Evolutionary conservation across 2,329 filamentous ascomycete species (phyloP), one percentile per base, ranked within the genome.

Genomic region (Alternaria brassicae): DNA sequence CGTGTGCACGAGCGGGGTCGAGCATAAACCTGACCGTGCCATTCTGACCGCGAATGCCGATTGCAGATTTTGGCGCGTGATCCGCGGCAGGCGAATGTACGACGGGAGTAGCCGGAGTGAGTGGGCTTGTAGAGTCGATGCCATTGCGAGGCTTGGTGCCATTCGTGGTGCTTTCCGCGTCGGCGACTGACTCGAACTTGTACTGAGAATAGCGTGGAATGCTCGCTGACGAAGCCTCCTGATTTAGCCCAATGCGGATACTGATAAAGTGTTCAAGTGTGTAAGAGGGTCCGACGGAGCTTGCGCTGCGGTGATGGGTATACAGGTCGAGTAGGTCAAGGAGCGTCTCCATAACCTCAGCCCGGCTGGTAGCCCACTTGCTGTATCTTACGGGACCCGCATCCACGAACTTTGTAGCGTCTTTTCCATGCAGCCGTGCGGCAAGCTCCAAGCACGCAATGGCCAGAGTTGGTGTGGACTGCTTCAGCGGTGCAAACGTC

Each of bases 251-350:
- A 63, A 98, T 97, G 74, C 95, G 92, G 68, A 96, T 88, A 64
- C 90, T 87, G 72, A 98, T 91, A 75, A 97, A 94, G 53, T 85
- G 85, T 67, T 94, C 89, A 41, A 94, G 83, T 45, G 89, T 86
- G 77, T 92, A 90, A 47, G 86, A 81, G 15, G 85, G 82, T 6
- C 93, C 93, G 19, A 97, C 82, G 50, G 89, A 87, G 32, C 93
- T 97, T 51, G 85, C 83, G 66, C 87, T 86, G 54, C 88, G 87
- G 73, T 96, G 90, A 72, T 96, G 91, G 0, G 92, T 95, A 77
- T 97, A 98, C 3, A 98, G 85, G 72, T 99, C 94, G 25, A 98
- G 85, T 0, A 97, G 84, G 73, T 98, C 95, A 37, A 97, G 87
- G 70, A 97, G 86, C 0, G 92, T 94, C 83, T 98, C 76, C 80